phyloP scores from a whole-genome alignment of 768 basidiomycete species.

The Hysterangium stoloniferum region DNA sequence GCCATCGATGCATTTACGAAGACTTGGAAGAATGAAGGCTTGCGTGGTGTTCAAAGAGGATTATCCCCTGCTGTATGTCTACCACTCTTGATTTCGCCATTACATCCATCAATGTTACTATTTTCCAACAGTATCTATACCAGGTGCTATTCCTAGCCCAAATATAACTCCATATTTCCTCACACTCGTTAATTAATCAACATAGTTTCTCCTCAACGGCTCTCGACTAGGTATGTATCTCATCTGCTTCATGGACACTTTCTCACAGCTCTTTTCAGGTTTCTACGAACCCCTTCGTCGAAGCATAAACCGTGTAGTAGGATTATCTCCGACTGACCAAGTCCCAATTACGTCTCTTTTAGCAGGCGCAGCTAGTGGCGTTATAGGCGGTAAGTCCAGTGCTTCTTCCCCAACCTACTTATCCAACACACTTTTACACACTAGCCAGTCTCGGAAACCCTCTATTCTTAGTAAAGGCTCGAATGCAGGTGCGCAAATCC shows the following conservation, averaged over 20 bases:
- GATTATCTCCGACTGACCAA: conserved; percentile 55
- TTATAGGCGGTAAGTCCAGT: conserved; percentile 66
- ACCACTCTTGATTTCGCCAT: neutral
- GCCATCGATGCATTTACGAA: conserved; percentile 82
- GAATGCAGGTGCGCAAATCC: conserved; percentile 70
- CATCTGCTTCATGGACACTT: neutral
- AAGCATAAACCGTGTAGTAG: conserved; percentile 59
- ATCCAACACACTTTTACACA: neutral
- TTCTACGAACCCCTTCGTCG: conserved; percentile 92
- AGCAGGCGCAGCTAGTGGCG: conserved; percentile 86
- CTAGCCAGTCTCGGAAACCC: conserved; percentile 78
- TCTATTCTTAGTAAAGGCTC: conserved; percentile 90
- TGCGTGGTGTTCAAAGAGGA: conserved; percentile 89
- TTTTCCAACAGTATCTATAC: conserved; percentile 72
- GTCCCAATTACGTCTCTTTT: conserved; percentile 68
- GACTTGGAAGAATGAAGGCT: conserved; percentile 85
- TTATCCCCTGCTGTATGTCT: conserved; percentile 74
- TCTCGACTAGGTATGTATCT: conserved; percentile 64
- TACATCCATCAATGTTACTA: conserved; percentile 11
- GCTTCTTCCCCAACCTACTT: neutral
- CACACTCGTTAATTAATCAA: neutral
- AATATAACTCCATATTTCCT: neutral
- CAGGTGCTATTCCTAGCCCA: conserved; percentile 48
- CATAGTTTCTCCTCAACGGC: conserved; percentile 83
- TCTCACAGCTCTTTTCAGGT: conserved; percentile 36